Conservation (phyloP, 495 filamentous ascomycete genomes). For the Penicillium pulvis region DNA sequence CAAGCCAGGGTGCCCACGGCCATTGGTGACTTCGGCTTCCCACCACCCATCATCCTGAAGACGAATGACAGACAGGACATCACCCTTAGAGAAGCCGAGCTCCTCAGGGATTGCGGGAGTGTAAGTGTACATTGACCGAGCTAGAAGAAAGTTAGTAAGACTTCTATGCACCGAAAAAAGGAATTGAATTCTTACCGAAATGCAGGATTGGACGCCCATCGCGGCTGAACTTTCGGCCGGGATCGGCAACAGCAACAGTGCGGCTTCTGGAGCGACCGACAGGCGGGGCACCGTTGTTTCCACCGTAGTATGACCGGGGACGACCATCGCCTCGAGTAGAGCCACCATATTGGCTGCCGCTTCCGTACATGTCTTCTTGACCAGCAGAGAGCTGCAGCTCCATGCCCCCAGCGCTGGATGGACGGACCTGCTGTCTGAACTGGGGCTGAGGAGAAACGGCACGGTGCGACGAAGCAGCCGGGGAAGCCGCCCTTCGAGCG, state of each 20-base stretch:
- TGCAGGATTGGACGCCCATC: slow-evolving; percentile 89
- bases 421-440: slow-evolving; percentile 61
- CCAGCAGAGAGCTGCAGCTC: slow-evolving; percentile 73
- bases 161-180: neutral
- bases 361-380: slow-evolving; percentile 48
- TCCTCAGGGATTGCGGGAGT: slow-evolving; percentile 93
- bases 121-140: slow-evolving; percentile 92
- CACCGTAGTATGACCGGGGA: slow-evolving; percentile 65
- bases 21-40: slow-evolving; percentile 91
- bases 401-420: slow-evolving; percentile 72
- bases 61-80: slow-evolving; percentile 83
- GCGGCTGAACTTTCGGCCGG: slow-evolving; percentile 71
- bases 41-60: slow-evolving; percentile 99
- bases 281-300: slow-evolving; percentile 39
- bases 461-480: slow-evolving; percentile 36
- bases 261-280: slow-evolving; percentile 70
- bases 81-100: slow-evolving; percentile 89
- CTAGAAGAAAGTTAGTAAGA: slow-evolving; percentile 46
- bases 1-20: slow-evolving; percentile 72
- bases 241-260: slow-evolving; percentile 65
- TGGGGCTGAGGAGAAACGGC: slow-evolving; percentile 61
- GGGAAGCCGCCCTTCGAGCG: slow-evolving; percentile 55
- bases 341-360: slow-evolving; percentile 45
- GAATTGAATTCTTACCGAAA: slow-evolving; percentile 68
- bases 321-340: slow-evolving; percentile 51